phyloP scores from a whole-genome alignment of 108 stramenopile species.

The Cyclostephanos invisitatus region DNA sequence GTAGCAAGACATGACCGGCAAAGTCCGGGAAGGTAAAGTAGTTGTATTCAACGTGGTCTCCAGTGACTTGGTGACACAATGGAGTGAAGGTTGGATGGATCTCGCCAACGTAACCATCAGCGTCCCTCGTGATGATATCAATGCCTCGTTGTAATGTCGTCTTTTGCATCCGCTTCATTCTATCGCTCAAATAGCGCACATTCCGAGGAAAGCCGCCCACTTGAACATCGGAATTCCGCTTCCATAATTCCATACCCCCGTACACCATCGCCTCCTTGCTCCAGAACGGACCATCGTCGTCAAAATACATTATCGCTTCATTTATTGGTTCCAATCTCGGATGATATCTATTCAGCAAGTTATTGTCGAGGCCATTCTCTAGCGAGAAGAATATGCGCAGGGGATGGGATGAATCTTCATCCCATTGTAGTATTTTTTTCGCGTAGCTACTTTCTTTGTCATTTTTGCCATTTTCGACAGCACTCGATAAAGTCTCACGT shows the following conservation, averaged over 20 bases:
- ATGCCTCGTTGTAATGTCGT: conserved; percentile 39
- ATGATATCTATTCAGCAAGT: conserved; percentile 89
- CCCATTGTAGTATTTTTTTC: conserved; percentile 52
- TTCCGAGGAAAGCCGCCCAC: conserved; percentile 84
- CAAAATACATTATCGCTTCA: conserved; percentile 87
- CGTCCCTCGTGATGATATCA: conserved; percentile 35
- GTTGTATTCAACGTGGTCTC: conserved; percentile 77
- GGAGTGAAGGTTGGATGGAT: conserved; percentile 63
- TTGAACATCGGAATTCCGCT: conserved; percentile 81
- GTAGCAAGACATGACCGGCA: conserved; percentile 48
- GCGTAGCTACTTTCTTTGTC: conserved; percentile 43
- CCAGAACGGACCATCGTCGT: conserved; percentile 92
- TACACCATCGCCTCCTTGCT: conserved; percentile 55
- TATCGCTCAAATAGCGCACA: conserved; percentile 49
- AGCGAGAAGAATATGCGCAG: conserved; percentile 84
- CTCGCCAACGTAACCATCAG: conserved; percentile 26
- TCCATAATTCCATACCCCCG: conserved; percentile 87
- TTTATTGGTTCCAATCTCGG: conserved; percentile 68
- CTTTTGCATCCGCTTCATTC: conserved; percentile 50
- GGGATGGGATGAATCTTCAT: conserved; percentile 46
- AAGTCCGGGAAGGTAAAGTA: conserved; percentile 80
- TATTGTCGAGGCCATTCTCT: conserved; percentile 71
- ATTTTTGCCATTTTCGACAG: conserved; percentile 11
- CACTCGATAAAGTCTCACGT: conserved; percentile 48
- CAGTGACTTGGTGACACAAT: conserved; percentile 58